These are phyloP conservation scores for Lachnellula cervina DNA, from an alignment of 2,329 filamentous ascomycete genomes.

Conservation along the genomic window DNA sequence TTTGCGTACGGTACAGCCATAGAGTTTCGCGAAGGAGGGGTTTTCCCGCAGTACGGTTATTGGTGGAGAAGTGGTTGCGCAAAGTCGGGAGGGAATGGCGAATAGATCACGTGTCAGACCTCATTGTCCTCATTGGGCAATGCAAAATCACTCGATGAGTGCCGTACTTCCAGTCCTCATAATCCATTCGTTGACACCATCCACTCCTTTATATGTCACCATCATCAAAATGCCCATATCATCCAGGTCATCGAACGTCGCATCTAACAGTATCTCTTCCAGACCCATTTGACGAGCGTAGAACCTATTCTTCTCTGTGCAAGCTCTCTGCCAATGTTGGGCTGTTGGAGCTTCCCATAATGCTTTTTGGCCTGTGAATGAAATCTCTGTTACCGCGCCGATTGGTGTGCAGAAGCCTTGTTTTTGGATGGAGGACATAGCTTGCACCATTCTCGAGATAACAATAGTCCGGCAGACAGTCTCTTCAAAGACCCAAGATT, in stretches of 20 bases:
- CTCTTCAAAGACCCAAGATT: constrained; percentile 30
- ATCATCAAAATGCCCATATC: constrained; percentile 14
- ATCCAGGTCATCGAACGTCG: constrained; percentile 7
- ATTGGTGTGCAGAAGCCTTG: constrained; percentile 12
- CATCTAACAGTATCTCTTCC: neutral
- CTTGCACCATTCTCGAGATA: constrained; percentile 11
- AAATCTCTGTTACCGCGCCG: constrained; percentile 7
- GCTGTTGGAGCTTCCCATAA: constrained; percentile 11
- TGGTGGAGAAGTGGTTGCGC: neutral
- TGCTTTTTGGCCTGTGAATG: constrained; percentile 11
- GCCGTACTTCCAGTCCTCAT: constrained; percentile 1
- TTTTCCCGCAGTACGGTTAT: no score
- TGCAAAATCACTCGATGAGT: constrained; percentile 7
- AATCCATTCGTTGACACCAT: constrained; percentile 14
- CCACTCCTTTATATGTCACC: constrained; percentile 14
- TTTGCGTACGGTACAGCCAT: no score
- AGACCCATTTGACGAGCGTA: constrained; percentile 3
- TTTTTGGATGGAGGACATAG: constrained; percentile 14
- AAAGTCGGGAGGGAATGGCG: neutral
- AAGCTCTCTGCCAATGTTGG: constrained; percentile 8
- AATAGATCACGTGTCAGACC: neutral
- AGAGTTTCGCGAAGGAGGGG: no score
- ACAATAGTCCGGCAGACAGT: constrained; percentile 25
- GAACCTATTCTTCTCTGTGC: neutral
- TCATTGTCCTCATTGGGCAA: neutral